Base-by-base conservation (phyloP, 2,329 filamentous ascomycete genomes). In the Paecilomyces formosus region DNA sequence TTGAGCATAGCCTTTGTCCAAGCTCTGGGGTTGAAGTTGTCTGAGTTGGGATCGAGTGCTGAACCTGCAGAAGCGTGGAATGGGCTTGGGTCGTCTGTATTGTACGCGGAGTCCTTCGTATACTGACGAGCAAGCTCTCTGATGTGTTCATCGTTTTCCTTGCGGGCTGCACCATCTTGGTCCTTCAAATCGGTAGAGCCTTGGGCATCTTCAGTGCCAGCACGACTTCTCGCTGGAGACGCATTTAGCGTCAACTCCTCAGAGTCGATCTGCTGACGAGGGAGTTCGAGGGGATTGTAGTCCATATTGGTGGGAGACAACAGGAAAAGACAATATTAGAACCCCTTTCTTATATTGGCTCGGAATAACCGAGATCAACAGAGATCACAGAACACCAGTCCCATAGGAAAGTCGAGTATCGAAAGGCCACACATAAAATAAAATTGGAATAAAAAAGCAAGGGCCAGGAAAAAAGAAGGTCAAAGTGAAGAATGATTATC, bases 1-100 rank as follows among this genome's bases (percentile, higher is more conserved):
- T 68, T 66, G 50, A 76, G 60, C 51, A 75, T 63, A 7, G 76
- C 76, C 55, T 72, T 78, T 28, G 76, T 74, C 78, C 78, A 80
- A 61, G 75, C 72, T 18, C 71, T 72, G 3, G 77, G 70, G 58
- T 74, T 74, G 63, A 80, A 80, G 3, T 69, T 61, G 26, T 69
- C 66, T 18, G 74, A 74, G 35, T 68, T 69, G 3, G 78, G 78
- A 58, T 80, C 72, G 3, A 80, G 65, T 50, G 72, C 66, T 0
- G 74, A 70, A 51, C 75, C 66, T 5, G 63, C 61, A 9, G 69
- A 66, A 6, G 68, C 56, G 49, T 73, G 64, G 55, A 76, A 76
- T 1, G 74, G 74, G 56, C 75, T 76, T 31, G 69, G 52, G n/a
- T 39, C 35, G n/a, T 39, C 35, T 13, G 35, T 4, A 15, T 13